A percentile compares a stretch with the other conserved stretches of the same genome.
Evolutionary conservation across 352 stramenopile species (phyloP).

Genomic region (Halophytophthora batemanensis): DNA sequence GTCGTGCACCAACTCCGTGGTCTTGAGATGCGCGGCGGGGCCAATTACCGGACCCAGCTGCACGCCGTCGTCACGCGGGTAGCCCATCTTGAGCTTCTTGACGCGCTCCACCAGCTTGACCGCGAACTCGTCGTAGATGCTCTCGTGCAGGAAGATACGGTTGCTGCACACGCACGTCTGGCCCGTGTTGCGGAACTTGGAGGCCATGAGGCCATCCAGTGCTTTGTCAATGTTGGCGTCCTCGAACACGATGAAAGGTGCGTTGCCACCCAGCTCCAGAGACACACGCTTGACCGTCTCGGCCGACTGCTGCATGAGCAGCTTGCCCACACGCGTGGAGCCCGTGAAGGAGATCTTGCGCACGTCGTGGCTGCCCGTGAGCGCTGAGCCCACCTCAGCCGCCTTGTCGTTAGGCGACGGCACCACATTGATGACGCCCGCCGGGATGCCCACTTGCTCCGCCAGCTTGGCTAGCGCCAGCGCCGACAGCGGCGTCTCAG

Average conservation of each 20-base stretch:
- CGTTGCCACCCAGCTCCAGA: conserved; percentile 92
- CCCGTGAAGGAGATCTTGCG: conserved; percentile 92
- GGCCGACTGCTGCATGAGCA: conserved; percentile 77
- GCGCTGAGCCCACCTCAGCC: conserved; percentile 64
- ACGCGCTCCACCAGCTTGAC: conserved; percentile 71
- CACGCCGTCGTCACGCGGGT: conserved; percentile 64
- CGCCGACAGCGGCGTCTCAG: conserved; percentile 95
- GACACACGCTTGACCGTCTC: conserved; percentile 79
- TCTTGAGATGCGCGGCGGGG: conserved; percentile 83
- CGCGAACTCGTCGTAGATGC: conserved; percentile 93
- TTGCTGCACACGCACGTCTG: conserved; percentile 89
- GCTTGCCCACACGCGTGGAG: conserved; percentile 75
- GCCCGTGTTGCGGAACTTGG: conserved; percentile 90
- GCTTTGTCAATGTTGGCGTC: conserved; percentile 83
- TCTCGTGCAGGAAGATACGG: conserved; percentile 93
- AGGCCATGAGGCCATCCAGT: conserved; percentile 79
- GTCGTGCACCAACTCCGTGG: conserved; percentile 82
- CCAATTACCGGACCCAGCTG: conserved; percentile 96
- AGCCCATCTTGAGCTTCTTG: conserved; percentile 86
- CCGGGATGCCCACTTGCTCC: conserved; percentile 79
- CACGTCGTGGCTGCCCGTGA: conserved; percentile 71
- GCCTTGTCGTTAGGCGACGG: conserved; percentile 60
- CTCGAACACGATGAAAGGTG: conserved; percentile 92
- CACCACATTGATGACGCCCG: conserved; percentile 90
- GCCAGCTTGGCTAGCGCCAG: conserved; percentile 91